A percentile compares a stretch with the other conserved stretches of the same genome.
Evolutionary conservation across 352 stramenopile species (phyloP).

Genomic region (Aphanomyces euteiches): DNA sequence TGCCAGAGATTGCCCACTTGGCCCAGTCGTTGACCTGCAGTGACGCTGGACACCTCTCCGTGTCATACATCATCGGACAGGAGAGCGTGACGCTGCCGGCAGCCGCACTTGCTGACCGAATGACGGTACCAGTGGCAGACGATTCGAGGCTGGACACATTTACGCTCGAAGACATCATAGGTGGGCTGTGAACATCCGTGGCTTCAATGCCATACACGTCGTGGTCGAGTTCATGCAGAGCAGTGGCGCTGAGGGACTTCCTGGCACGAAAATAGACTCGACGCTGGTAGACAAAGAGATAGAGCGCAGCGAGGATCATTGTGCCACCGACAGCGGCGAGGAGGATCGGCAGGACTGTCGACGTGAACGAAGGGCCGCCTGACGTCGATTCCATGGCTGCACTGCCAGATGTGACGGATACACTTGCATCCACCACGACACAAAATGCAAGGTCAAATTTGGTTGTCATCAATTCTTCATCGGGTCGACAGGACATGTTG

Average conservation of each 20-base stretch:
- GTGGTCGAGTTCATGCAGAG: neutral
- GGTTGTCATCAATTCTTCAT: neutral
- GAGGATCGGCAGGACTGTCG: conserved; percentile 2
- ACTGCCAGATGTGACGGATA: too few relatives aligned
- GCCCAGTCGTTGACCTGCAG: neutral
- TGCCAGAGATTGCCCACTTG: neutral
- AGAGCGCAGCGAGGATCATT: neutral
- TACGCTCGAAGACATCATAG: too few relatives aligned
- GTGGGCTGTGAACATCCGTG: neutral
- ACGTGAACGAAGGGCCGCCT: neutral
- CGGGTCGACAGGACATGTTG: too few relatives aligned
- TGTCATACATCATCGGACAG: too few relatives aligned
- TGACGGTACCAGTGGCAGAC: neutral
- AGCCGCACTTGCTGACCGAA: too few relatives aligned
- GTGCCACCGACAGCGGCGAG: neutral
- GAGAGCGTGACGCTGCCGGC: too few relatives aligned
- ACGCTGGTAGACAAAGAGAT: neutral
- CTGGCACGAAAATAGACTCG: neutral
- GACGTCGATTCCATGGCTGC: too few relatives aligned
- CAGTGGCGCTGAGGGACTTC: too few relatives aligned
- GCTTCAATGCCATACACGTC: neutral
- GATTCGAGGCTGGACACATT: neutral
- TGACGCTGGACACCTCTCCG: neutral
- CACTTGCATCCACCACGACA: neutral
- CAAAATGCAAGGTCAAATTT: neutral